Evolutionary conservation across 257 asterid genomes (phyloP).

Genomic region (Craterostigma plantagineum): DNA sequence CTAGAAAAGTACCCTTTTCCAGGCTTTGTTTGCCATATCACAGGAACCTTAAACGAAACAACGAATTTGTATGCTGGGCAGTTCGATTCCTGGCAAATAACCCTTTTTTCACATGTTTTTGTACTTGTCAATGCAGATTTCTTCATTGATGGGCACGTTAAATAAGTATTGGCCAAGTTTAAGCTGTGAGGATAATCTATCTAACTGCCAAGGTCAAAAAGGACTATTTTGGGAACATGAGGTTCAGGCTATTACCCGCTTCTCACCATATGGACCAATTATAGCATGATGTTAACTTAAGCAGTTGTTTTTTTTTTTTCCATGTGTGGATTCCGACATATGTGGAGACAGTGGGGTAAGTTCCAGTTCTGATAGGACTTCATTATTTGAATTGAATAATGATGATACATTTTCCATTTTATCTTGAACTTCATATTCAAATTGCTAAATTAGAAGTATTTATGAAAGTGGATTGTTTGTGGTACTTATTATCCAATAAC

Average conservation of each 20-base stretch:
- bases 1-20: no score
- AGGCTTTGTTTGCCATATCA: no score
- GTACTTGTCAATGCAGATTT: slow-evolving; percentile 26
- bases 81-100: background rate
- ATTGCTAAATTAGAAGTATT: no score
- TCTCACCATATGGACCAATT: slow-evolving; percentile 8
- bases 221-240: slow-evolving; percentile 95
- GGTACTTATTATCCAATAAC: no score
- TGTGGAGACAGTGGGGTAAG: slow-evolving; percentile 74
- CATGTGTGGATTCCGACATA: slow-evolving; percentile 23
- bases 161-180: slow-evolving; percentile 81
- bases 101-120: slow-evolving; percentile 1
- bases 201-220: slow-evolving; percentile 58
- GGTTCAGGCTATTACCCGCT: slow-evolving; percentile 23
- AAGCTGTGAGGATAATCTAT: slow-evolving; percentile 30
- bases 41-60: background rate
- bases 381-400: no score
- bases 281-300: slow-evolving; percentile 21
- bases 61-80: no score
- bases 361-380: background rate
- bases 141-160: slow-evolving; percentile 30
- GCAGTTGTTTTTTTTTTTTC: slow-evolving; percentile 12
- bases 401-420: no score
- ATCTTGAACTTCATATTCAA: no score
- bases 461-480: no score